phyloP scores from a whole-genome alignment of 2,329 filamentous ascomycete species.

The Stachybotrys chartarum region DNA sequence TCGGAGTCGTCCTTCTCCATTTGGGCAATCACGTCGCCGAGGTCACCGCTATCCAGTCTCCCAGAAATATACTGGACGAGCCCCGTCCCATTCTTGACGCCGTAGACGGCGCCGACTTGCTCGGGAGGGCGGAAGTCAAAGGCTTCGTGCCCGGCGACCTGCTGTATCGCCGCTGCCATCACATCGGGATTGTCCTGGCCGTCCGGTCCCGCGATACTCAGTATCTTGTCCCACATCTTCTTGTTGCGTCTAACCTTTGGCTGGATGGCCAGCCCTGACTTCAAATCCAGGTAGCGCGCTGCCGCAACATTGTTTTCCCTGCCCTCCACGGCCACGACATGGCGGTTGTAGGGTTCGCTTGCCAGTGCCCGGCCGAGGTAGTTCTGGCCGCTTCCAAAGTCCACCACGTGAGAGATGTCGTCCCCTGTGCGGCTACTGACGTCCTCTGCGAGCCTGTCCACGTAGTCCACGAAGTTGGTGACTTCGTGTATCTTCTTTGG shows the following conservation, averaged over 20 bases:
- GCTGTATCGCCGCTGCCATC: conserved; percentile 22
- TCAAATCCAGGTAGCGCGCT: conserved; percentile 76
- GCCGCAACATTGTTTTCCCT: conserved; percentile 79
- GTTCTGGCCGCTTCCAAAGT: conserved; percentile 95
- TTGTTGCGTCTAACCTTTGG: conserved; percentile 73
- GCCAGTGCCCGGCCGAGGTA: conserved; percentile 87
- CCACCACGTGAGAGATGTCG: conserved; percentile 77
- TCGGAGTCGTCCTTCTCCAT: conserved; percentile 32
- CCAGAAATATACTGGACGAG: conserved; percentile 74
- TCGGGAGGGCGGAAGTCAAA: conserved; percentile 41
- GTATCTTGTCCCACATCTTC: conserved; percentile 59
- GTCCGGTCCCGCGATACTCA: conserved; percentile 28
- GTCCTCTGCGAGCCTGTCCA: conserved; percentile 53
- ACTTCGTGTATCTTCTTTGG: conserved; percentile 95
- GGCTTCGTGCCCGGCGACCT: conserved; percentile 24
- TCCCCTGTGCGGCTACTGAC: conserved; percentile 51
- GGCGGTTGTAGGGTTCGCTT: conserved; percentile 74
- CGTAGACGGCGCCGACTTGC: conserved; percentile 43
- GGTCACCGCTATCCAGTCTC: conserved; percentile 64
- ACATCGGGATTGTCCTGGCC: conserved; percentile 32
- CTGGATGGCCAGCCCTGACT: conserved; percentile 68
- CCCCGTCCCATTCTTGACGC: conserved; percentile 54
- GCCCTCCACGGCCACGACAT: conserved; percentile 87
- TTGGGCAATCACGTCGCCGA: conserved; percentile 58
- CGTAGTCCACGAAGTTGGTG: conserved; percentile 78